Base-by-base conservation (phyloP, 352 stramenopile species). In the Discostella stelligera region DNA sequence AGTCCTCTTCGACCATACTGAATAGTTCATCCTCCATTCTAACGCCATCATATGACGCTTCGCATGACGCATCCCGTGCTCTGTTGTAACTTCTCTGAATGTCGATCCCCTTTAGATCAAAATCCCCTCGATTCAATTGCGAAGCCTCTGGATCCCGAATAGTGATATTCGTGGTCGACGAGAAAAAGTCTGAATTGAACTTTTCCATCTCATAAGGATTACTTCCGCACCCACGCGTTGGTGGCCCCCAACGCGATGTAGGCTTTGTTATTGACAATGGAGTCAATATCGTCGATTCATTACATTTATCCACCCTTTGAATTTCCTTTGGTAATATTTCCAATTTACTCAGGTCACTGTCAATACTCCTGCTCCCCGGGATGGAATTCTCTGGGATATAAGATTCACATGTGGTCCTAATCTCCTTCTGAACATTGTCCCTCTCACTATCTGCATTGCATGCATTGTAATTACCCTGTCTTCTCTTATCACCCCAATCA, bases 1-100 rank as follows among this genome's bases (percentile, higher is more conserved):
- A 32, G 11, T 72, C 9, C 32, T 64, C 50, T 54, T 72, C 50
- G 13, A 75, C 54, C 56, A 68, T 75, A 41, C 68, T 59, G 32
- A 75, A 75, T 8, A 44, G 37, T 44, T 44, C 37, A 44, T 44
- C 37, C 37, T 44, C 37, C 37, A 44, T 44, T 44, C 7, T 44
- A 44, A 3, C 37, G 11, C 37, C 7, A 44, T 44, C 37, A 8
- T 44, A 44, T 44, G 37, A 44, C 37, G 37, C 37, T 44, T 10
- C 13, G 37, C 37, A 44, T 61, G 53, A 41, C 23, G 20, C 9
- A 13, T 61, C 53, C 8, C 2, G 50, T 25, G 50, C 6, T n/a
- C 18, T 56, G 49, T 25, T 56, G 32, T 9, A 3, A 41, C 9
- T 41, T 9, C 37, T 44, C 37, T 3, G 7, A 44, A 44, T 44